Conservation (phyloP, 1,284 basidiomycete genomes). For the Apiotrichum brassicae region DNA sequence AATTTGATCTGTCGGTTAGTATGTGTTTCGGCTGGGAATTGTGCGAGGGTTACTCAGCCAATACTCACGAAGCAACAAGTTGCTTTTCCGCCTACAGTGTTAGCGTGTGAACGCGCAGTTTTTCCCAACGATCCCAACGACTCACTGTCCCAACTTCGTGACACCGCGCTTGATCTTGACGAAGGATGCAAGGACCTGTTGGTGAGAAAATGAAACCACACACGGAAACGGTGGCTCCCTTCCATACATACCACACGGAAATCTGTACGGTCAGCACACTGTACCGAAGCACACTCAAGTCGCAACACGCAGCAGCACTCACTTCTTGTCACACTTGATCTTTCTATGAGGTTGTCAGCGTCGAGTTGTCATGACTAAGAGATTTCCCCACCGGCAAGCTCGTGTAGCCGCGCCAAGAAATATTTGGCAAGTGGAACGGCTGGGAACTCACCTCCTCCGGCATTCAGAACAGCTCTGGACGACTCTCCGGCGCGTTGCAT, state of each 20-base stretch:
- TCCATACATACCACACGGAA: slow-evolving; percentile 9
- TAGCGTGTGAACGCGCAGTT: background rate
- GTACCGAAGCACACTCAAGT: slow-evolving; percentile 19
- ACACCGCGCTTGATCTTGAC: slow-evolving; percentile 45
- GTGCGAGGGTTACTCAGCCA: too few relatives aligned
- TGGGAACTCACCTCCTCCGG: slow-evolving; percentile 27
- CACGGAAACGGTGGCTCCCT: too few relatives aligned
- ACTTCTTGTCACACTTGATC: slow-evolving; percentile 49
- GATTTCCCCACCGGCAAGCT: too few relatives aligned
- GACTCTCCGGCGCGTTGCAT: slow-evolving; percentile 40
- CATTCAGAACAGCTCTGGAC: slow-evolving; percentile 49
- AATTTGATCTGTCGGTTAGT: slow-evolving; percentile 26
- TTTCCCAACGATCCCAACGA: background rate
- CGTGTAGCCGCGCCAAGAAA: too few relatives aligned
- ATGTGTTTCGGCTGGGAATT: too few relatives aligned
- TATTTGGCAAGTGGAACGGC: too few relatives aligned
- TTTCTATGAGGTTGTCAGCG: slow-evolving; percentile 22
- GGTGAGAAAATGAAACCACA: background rate
- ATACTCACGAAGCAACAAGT: slow-evolving; percentile 29
- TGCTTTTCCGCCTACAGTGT: slow-evolving; percentile 36
- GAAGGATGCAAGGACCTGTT: slow-evolving; percentile 41
- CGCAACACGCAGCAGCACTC: slow-evolving; percentile 10
- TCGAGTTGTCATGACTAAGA: too few relatives aligned
- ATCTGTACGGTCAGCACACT: slow-evolving; percentile 3
- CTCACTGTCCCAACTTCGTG: slow-evolving; percentile 47